A percentile compares a stretch with the other conserved stretches of the same genome.
phyloP scores from a whole-genome alignment of 192 early-diverging fungal species.

The Phycomyces blakesleeanus region DNA sequence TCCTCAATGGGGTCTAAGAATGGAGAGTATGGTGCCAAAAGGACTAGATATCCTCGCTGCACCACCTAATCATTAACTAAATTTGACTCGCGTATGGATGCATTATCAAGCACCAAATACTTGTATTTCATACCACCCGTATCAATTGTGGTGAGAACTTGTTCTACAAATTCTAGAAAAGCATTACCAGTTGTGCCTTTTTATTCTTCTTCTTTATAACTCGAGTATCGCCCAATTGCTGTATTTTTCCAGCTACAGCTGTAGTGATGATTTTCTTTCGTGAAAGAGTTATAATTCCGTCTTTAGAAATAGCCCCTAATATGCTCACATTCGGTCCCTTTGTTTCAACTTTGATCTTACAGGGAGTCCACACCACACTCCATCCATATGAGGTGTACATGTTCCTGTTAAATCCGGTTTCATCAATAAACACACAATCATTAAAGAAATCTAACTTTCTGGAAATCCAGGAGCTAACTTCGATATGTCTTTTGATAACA shows the following conservation, averaged over 20 bases:
- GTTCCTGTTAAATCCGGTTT: slow-evolving; percentile 13
- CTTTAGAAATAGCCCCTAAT: slow-evolving; percentile 22
- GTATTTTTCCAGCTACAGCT: slow-evolving; percentile 2
- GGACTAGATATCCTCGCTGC: slow-evolving; percentile 8
- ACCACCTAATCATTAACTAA: slow-evolving; percentile 8
- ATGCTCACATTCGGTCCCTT: slow-evolving; percentile 19
- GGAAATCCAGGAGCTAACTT: slow-evolving; percentile 11
- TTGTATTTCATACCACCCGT: slow-evolving; percentile 5
- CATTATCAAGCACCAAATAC: slow-evolving; percentile 23
- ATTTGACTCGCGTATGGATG: slow-evolving; percentile 15
- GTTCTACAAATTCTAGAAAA: slow-evolving; percentile 1
- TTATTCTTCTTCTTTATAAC: slow-evolving; percentile 2
- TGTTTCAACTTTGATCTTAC: slow-evolving; percentile 7
- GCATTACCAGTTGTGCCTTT: not conserved
- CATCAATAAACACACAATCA: slow-evolving; percentile 17
- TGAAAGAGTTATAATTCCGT: slow-evolving; percentile 15
- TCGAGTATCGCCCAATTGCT: not conserved
- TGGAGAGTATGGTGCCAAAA: slow-evolving; percentile 16
- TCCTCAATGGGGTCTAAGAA: slow-evolving; percentile 28
- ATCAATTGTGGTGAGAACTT: slow-evolving; percentile 10
- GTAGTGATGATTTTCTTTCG: slow-evolving; percentile 1
- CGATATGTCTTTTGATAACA: slow-evolving; percentile 6
- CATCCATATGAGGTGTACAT: slow-evolving; percentile 10
- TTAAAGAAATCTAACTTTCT: slow-evolving; percentile 16
- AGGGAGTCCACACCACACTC: slow-evolving; percentile 13